Base-by-base conservation (phyloP, 306 rosid genomes). In the Clitoria ternatea region DNA sequence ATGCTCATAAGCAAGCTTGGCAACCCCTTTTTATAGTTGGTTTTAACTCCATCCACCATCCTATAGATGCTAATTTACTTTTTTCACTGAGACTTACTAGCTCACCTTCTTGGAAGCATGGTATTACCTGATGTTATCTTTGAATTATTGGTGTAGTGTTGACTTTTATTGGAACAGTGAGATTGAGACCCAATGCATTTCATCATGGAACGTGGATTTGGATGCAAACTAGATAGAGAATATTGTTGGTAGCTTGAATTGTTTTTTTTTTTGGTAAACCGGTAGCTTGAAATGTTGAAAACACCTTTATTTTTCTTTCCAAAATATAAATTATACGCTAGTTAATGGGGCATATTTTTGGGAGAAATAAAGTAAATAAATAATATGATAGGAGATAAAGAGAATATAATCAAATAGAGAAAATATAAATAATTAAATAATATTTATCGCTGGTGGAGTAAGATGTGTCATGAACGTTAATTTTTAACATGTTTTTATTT, bases 21-120 rank as follows among this genome's bases (percentile, higher is more conserved):
- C 52, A 35, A 53, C 4, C 65, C 47, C 61, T 53, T 66, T 79
- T 79, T 79, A 79, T 79, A 79, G 71, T 18, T 49, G 8, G 20
- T 66, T 54, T 69, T 36, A 35, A 45, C 71, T 13, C 6, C 7
- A 19, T 57, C 15, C 27, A 2, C 8, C 27, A 27, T 12, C 19
- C 18, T 55, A 2, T n/a, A n/a, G n/a, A n/a, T n/a, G 19, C n/a
- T 27, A 3, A 77, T 5, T 50, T 53, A 24, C 19, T 8, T 13
- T 60, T 47, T 30, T 35, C 14, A 27, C 36, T 64, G 7, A 47
- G 4, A 50, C n/a, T n/a, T n/a, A n/a, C n/a, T n/a, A n/a, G n/a
- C 75, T 60, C 72, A 69, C 66, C 66, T 76, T 76, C 75, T 70
- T 20, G 43, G 77, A 77, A 77, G 15, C 72, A 69, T 55, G 24